Evolutionary conservation across 768 basidiomycete species (phyloP).

Genomic region (Fomitopsis serialis): DNA sequence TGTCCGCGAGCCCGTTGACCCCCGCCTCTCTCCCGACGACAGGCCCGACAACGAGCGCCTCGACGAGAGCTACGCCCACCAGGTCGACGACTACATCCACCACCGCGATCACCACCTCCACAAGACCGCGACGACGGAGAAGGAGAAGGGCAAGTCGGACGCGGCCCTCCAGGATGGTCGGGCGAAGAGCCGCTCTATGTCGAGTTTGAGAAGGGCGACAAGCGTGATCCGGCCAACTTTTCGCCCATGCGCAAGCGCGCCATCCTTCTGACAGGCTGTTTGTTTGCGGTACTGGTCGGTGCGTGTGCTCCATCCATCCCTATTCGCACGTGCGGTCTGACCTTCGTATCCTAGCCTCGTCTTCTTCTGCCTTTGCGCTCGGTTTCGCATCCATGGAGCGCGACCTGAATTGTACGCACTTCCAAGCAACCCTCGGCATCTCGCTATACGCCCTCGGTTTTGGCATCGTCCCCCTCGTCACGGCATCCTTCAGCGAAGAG

Average conservation of each 20-base stretch:
- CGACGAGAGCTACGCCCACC: conserved; percentile 28
- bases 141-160: not conserved
- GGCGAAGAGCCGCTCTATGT: conserved; percentile 22
- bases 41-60: conserved; percentile 26
- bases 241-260: conserved; percentile 26
- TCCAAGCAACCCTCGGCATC: conserved; percentile 30
- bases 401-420: conserved; percentile 29
- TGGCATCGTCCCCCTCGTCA: conserved; percentile 55
- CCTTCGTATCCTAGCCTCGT: conserved; percentile 34
- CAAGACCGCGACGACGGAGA: conserved; percentile 6
- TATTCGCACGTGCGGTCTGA: too few relatives aligned
- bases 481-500: conserved; percentile 70
- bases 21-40: conserved; percentile 28
- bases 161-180: not conserved
- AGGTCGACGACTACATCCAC: conserved; percentile 27
- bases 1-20: conserved; percentile 31
- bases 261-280: conserved; percentile 42
- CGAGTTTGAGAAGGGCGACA: conserved; percentile 29
- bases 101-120: conserved; percentile 14
- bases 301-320: conserved; percentile 15
- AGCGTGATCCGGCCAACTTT: conserved; percentile 28
- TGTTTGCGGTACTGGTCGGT: conserved; percentile 45
- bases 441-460: conserved; percentile 56
- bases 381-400: conserved; percentile 53
- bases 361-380: conserved; percentile 46